phyloP scores from a whole-genome alignment of 2,329 filamentous ascomycete species.

The Phialocephala subalpina region DNA sequence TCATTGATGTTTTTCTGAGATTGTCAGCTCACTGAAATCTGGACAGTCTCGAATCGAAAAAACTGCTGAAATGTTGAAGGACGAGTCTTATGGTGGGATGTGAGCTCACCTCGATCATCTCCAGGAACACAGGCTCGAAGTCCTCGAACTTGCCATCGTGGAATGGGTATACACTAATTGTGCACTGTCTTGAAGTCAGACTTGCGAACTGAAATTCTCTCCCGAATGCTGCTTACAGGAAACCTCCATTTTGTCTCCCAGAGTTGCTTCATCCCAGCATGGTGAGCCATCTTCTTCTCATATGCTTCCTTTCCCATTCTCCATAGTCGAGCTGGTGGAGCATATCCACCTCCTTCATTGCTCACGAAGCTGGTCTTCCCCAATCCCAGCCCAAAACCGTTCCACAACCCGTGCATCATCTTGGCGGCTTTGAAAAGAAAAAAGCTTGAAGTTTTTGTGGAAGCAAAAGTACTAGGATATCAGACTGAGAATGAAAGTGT shows the following conservation, averaged over 20 bases:
- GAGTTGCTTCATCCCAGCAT: slow-evolving; percentile 58
- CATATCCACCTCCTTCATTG: not conserved
- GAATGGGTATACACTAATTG: slow-evolving; percentile 74
- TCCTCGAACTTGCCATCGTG: slow-evolving; percentile 75
- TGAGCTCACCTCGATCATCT: slow-evolving; percentile 64
- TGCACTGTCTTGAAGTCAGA: slow-evolving; percentile 50
- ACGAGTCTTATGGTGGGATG: no score
- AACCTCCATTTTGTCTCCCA: slow-evolving; percentile 83
- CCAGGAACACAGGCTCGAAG: slow-evolving; percentile 73
- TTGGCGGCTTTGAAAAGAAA: slow-evolving; percentile 34
- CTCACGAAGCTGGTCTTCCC: slow-evolving; percentile 20
- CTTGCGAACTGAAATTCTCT: not conserved
- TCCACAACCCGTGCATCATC: slow-evolving; percentile 38
- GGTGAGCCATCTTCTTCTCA: slow-evolving; percentile 34
- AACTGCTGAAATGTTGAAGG: no score
- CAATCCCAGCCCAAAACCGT: slow-evolving; percentile 20
- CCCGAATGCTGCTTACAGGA: slow-evolving; percentile 54
- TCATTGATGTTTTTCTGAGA: slow-evolving; percentile 63
- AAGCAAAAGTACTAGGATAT: not conserved
- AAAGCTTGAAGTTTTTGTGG: not conserved
- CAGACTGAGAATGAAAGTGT: no score
- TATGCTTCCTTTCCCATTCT: slow-evolving; percentile 24
- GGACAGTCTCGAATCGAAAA: no score
- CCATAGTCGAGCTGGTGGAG: slow-evolving; percentile 14
- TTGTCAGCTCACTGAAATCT: slow-evolving; percentile 1